These are phyloP conservation scores for Terfezia boudieri DNA, from an alignment of 495 filamentous ascomycete genomes.

Conservation along the genomic window DNA sequence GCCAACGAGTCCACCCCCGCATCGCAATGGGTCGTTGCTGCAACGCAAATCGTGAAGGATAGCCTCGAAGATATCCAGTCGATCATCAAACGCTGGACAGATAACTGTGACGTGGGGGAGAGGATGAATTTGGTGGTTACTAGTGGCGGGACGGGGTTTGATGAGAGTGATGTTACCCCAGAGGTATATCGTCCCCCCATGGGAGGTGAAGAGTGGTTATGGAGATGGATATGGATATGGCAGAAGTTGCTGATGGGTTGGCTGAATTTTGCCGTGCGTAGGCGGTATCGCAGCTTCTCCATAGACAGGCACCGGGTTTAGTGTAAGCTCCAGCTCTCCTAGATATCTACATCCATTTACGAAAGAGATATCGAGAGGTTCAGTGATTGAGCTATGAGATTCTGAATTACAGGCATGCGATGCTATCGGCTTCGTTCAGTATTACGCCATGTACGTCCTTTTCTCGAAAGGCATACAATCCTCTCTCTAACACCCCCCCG, in stretches of 20 bases:
- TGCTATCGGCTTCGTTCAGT: constrained; percentile 64
- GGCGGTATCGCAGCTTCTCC: constrained; percentile 60
- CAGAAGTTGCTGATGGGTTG: not conserved
- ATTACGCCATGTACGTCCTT: constrained; percentile 64
- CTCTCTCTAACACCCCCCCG: not conserved
- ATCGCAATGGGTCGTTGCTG: constrained; percentile 40
- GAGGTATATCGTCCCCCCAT: constrained; percentile 24
- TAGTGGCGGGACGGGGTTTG: constrained; percentile 88
- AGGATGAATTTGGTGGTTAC: constrained; percentile 57
- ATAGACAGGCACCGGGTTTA: constrained; percentile 72
- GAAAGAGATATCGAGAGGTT: not conserved
- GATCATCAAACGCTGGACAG: constrained; percentile 44
- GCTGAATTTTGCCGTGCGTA: constrained; percentile 12
- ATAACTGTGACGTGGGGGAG: constrained; percentile 22
- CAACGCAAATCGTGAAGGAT: constrained; percentile 63
- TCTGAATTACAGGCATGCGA: constrained; percentile 43
- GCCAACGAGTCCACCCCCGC: constrained; percentile 24
- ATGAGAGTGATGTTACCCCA: constrained; percentile 67
- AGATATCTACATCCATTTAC: not conserved
- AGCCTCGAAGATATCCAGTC: constrained; percentile 49
- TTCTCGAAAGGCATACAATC: not conserved
- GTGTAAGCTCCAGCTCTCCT: constrained; percentile 33
- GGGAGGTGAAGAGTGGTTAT: not conserved
- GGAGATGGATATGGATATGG: not conserved
- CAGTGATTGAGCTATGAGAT: not conserved